A percentile compares a stretch with the other conserved stretches of the same genome.
phyloP scores from a whole-genome alignment of 352 stramenopile genomes.

The Pythium periplocum region DNA sequence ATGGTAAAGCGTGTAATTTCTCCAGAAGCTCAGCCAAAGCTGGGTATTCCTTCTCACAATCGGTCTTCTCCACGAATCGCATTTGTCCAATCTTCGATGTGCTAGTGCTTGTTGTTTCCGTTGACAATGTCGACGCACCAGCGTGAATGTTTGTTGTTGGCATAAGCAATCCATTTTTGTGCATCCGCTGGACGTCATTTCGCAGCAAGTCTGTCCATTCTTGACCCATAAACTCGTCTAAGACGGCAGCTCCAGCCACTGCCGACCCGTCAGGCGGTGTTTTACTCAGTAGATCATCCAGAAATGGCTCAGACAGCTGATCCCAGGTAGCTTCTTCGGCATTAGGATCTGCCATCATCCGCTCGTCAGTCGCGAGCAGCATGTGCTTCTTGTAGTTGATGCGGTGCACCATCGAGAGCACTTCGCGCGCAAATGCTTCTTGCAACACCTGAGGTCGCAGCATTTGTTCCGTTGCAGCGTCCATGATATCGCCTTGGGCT shows the following conservation, averaged over 20 bases:
- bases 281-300: constrained; percentile 34
- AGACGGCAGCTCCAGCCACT: constrained; percentile 33
- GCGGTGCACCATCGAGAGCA: constrained; percentile 79
- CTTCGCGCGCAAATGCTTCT: constrained; percentile 78
- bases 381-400: constrained; percentile 81
- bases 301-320: constrained; percentile 43
- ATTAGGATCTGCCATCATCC: constrained; percentile 50
- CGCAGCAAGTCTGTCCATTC: constrained; percentile 66
- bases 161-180: constrained; percentile 43
- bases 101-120: too few species aligned
- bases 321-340: constrained; percentile 60
- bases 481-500: constrained; percentile 73
- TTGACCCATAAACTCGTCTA: constrained; percentile 77
- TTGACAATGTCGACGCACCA: neutral
- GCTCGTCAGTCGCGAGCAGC: constrained; percentile 57
- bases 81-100: constrained; percentile 23
- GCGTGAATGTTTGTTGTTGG: constrained; percentile 5
- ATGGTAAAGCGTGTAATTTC: constrained; percentile 70
- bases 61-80: constrained; percentile 53
- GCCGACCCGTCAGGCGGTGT: neutral
- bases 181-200: constrained; percentile 64
- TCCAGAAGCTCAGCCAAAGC: constrained; percentile 69
- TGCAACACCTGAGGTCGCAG: constrained; percentile 76
- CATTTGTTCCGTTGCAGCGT: constrained; percentile 51
- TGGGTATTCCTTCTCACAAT: constrained; percentile 57